Conservation (phyloP, 805 yeast species). For the Kluyveromyces starmeri region DNA sequence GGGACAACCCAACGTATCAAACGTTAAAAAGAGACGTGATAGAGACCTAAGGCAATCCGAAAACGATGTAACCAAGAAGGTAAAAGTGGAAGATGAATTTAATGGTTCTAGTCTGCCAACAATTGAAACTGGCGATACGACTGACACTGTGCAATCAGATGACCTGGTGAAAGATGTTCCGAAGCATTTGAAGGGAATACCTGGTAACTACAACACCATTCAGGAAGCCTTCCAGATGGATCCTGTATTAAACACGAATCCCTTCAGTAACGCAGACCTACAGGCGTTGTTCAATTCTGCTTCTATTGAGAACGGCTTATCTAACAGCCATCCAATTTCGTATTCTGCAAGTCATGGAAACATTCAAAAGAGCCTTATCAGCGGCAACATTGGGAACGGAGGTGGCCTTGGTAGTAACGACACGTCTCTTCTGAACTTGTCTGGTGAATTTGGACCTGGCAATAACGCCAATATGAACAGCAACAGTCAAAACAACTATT, state of each 20-base stretch:
- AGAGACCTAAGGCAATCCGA: neutral
- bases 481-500: conserved; percentile 7
- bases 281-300: conserved; percentile 12
- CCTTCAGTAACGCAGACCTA: conserved; percentile 18
- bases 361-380: conserved; percentile 1
- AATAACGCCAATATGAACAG: conserved; percentile 1
- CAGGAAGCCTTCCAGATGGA: conserved; percentile 25
- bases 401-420: neutral
- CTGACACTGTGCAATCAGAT: conserved; percentile 2
- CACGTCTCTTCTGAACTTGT: conserved; percentile 1
- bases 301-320: conserved; percentile 1
- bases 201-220: conserved; percentile 5
- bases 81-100: conserved; percentile 10
- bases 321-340: neutral
- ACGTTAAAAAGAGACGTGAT: conserved; percentile 3
- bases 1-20: conserved; percentile 18
- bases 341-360: neutral
- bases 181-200: conserved; percentile 2
- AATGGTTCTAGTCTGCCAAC: neutral
- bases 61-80: conserved; percentile 9
- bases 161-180: conserved; percentile 4
- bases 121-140: neutral
- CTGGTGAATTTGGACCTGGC: neutral
- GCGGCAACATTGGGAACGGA: neutral
- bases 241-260: conserved; percentile 24